Conservation (phyloP, 2,329 filamentous ascomycete genomes). For the Whalleya microplaca region DNA sequence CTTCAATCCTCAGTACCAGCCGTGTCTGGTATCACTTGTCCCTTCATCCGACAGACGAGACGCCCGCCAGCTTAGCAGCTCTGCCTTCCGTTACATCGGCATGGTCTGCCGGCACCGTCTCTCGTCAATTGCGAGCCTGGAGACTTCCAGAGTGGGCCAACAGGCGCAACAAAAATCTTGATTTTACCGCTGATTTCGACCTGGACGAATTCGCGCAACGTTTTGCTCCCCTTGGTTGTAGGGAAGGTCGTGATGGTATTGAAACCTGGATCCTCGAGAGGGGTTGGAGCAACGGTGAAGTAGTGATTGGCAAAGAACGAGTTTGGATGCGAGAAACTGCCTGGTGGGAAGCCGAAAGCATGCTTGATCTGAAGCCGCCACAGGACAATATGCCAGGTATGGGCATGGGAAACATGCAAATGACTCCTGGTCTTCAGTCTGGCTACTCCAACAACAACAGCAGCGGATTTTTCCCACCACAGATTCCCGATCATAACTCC, state of each 20-base stretch:
- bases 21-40: slow-evolving; percentile 94
- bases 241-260: slow-evolving; percentile 88
- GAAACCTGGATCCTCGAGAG: slow-evolving; percentile 93
- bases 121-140: slow-evolving; percentile 91
- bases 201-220: slow-evolving; percentile 86
- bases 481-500: slow-evolving; percentile 62
- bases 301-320: slow-evolving; percentile 85
- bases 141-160: slow-evolving; percentile 96
- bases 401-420: slow-evolving; percentile 38
- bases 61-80: slow-evolving; percentile 73
- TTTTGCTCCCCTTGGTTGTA: slow-evolving; percentile 82
- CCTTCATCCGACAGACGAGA: slow-evolving; percentile 88
- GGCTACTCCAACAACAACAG: slow-evolving; percentile 69
- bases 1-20: slow-evolving; percentile 76
- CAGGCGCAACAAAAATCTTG: slow-evolving; percentile 83
- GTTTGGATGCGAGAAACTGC: slow-evolving; percentile 93
- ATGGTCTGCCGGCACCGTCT: slow-evolving; percentile 93
- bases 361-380: slow-evolving; percentile 84
- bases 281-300: slow-evolving; percentile 98
- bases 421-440: slow-evolving; percentile 64
- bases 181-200: slow-evolving; percentile 97
- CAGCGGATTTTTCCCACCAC: slow-evolving; percentile 72
- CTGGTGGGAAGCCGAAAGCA: slow-evolving; percentile 98
- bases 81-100: slow-evolving; percentile 74
- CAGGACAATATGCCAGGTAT: slow-evolving; percentile 41